These are phyloP conservation scores for Sungouiozyma intestinalis DNA, from an alignment of 805 yeast genomes.

Conservation along the genomic window DNA sequence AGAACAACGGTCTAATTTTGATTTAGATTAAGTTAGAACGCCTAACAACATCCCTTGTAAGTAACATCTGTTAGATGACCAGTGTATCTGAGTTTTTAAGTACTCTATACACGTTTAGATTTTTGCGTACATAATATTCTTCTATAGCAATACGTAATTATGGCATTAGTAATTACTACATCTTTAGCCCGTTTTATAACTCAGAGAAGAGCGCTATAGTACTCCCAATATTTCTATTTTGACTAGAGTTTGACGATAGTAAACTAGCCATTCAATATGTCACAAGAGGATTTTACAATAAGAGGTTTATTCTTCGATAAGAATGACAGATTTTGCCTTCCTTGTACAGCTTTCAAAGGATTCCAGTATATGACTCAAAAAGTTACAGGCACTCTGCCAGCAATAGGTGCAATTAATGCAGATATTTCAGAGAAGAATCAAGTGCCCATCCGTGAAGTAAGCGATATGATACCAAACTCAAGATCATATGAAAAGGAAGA, in stretches of 20 bases:
- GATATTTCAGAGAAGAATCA: background rate
- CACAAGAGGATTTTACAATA: slow-evolving; percentile 1
- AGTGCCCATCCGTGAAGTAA: slow-evolving; percentile 38
- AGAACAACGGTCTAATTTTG: background rate
- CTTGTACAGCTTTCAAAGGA: slow-evolving; percentile 73
- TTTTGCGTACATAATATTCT: background rate
- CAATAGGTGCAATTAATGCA: background rate
- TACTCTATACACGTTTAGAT: background rate
- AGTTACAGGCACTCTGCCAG: background rate
- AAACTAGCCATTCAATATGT: slow-evolving; percentile 2
- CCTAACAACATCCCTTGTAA: background rate
- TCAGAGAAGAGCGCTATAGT: no score
- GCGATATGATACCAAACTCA: slow-evolving; percentile 35
- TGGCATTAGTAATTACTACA: background rate
- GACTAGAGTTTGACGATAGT: no score
- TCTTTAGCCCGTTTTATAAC: no score
- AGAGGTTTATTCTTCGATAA: slow-evolving; percentile 44
- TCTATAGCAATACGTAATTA: background rate
- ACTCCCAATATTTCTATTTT: no score
- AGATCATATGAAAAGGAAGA: slow-evolving; percentile 39
- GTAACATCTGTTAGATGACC: background rate
- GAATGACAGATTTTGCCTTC: slow-evolving; percentile 90
- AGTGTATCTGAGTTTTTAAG: background rate
- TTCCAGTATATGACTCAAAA: slow-evolving; percentile 37
- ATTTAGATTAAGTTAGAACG: background rate